These are phyloP conservation scores for Eutrema japonicum DNA, from an alignment of 345 rosid species.

Conservation along the genomic window DNA sequence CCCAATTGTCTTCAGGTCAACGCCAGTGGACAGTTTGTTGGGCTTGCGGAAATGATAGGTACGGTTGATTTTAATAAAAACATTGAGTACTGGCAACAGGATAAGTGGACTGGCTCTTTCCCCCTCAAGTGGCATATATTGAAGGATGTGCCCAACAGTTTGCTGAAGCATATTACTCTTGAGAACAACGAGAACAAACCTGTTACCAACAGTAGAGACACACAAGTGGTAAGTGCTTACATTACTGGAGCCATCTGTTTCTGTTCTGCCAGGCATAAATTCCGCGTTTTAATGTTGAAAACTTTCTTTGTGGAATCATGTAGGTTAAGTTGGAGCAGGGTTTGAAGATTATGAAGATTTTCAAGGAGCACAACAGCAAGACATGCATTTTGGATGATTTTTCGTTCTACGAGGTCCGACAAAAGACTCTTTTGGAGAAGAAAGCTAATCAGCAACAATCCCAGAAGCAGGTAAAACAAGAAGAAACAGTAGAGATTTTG, in stretches of 20 bases:
- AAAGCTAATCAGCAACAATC: constrained; percentile 51
- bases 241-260: neutral
- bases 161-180: constrained; percentile 73
- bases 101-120: constrained; percentile 90
- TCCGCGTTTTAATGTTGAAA: neutral
- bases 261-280: neutral
- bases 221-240: constrained; percentile 63
- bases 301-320: neutral
- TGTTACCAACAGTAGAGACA: constrained; percentile 85
- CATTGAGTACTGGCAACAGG: constrained; percentile 80
- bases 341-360: constrained; percentile 49
- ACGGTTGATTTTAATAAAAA: constrained; percentile 72
- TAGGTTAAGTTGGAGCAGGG: constrained; percentile 59
- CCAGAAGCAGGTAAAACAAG: constrained; percentile 62
- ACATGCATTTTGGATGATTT: constrained; percentile 60
- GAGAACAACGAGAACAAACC: constrained; percentile 94
- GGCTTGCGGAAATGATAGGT: constrained; percentile 82
- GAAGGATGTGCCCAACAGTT: constrained; percentile 80
- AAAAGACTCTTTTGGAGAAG: constrained; percentile 48
- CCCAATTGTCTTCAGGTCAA: constrained; percentile 53
- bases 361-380: constrained; percentile 48
- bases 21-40: constrained; percentile 88
- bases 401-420: constrained; percentile 53
- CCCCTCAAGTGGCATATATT: constrained; percentile 81
- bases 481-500: neutral